A percentile compares a stretch with the other conserved stretches of the same genome.
Conservation (phyloP, 1,284 basidiomycete genomes). For the Marasmius tenuissimus region DNA sequence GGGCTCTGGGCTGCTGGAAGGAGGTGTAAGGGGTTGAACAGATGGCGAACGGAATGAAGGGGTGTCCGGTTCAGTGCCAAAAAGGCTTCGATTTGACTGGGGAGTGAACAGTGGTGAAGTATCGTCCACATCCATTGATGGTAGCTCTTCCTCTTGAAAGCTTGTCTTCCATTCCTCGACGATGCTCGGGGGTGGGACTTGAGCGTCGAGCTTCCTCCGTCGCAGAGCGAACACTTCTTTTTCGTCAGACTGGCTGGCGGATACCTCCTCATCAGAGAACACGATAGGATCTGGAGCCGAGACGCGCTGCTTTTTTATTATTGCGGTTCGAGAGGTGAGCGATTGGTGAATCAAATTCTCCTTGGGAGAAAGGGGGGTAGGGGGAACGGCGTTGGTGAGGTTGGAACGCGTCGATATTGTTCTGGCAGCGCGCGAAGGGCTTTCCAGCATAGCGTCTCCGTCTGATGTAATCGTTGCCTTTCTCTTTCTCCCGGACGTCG, state of each 20-base stretch:
- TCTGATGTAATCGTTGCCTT: neutral
- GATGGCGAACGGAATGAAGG: conserved; percentile 6
- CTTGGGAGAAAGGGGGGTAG: conserved; percentile 21
- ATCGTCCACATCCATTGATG: conserved; percentile 27
- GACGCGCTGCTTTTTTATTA: conserved; percentile 35
- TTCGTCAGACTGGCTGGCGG: conserved; percentile 73
- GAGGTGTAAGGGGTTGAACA: conserved; percentile 35
- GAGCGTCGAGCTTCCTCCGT: conserved; percentile 21
- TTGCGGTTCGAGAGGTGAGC: conserved; percentile 11
- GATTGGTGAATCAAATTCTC: conserved; percentile 22
- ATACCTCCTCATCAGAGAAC: conserved; percentile 39
- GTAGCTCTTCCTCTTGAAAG: neutral
- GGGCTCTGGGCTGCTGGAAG: conserved; percentile 29
- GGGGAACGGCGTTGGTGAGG: neutral
- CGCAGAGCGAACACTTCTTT: conserved; percentile 42
- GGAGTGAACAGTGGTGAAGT: conserved; percentile 1
- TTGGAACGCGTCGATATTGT: neutral
- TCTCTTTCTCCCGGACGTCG: neutral
- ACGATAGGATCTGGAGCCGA: conserved; percentile 27
- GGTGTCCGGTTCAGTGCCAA: neutral
- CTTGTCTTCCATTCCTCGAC: conserved; percentile 41
- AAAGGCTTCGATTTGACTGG: conserved; percentile 3
- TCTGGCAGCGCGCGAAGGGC: neutral
- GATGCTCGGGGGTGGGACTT: conserved; percentile 37
- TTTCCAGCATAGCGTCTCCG: neutral